Conservation (phyloP, 1,284 basidiomycete genomes). For the Agaricales sp. region DNA sequence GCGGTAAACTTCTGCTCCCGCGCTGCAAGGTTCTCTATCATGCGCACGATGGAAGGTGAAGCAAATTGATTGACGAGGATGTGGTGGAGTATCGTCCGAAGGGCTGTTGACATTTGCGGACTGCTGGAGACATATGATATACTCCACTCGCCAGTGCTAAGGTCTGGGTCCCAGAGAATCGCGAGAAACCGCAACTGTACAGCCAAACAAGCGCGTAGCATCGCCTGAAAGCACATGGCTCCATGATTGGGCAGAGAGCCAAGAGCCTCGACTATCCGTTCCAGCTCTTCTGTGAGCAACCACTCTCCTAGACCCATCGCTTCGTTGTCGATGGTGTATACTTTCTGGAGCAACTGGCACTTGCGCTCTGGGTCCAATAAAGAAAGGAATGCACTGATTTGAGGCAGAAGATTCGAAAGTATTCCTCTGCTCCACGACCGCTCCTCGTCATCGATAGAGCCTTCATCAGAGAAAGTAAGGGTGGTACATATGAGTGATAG, state of each 20-base stretch:
- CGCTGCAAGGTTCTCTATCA: neutral
- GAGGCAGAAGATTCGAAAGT: slow-evolving; percentile 42
- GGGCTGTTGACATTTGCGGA: slow-evolving; percentile 19
- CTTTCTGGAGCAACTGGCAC: slow-evolving; percentile 40
- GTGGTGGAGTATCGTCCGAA: slow-evolving; percentile 20
- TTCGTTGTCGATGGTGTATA: slow-evolving; percentile 48
- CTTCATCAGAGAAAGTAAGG: slow-evolving; percentile 28
- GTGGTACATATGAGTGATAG: slow-evolving; percentile 46
- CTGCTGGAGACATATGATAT: slow-evolving; percentile 7
- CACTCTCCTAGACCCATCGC: slow-evolving; percentile 57
- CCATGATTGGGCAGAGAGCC: slow-evolving; percentile 17
- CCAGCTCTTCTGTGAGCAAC: slow-evolving; percentile 50
- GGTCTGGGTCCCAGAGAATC: slow-evolving; percentile 6
- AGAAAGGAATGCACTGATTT: slow-evolving; percentile 45
- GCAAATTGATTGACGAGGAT: slow-evolving; percentile 17
- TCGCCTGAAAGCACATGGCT: slow-evolving; percentile 14
- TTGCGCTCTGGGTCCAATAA: slow-evolving; percentile 45
- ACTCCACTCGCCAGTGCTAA: slow-evolving; percentile 8
- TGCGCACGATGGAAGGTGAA: neutral
- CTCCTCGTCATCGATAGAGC: slow-evolving; percentile 17
- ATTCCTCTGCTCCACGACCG: slow-evolving; percentile 42
- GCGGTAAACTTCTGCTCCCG: neutral
- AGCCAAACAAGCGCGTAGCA: too few relatives aligned
- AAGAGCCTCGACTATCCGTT: slow-evolving; percentile 16
- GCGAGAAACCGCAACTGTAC: slow-evolving; percentile 10